Conservation (phyloP, 2,329 filamentous ascomycete genomes). For the Calonectria montana region DNA sequence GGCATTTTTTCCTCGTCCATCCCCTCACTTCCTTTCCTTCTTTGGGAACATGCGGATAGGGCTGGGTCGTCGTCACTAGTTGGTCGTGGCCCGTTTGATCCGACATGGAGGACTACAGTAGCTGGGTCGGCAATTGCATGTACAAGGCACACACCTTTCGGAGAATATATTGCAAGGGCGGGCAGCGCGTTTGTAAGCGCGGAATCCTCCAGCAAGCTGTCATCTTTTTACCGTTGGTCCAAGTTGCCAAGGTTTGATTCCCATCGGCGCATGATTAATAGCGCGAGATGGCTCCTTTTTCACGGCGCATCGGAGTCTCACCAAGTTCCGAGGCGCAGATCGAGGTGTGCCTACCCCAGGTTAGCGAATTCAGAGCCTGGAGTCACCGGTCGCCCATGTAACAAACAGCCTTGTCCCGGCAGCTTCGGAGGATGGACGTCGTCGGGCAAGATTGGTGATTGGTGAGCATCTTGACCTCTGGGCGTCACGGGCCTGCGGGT, state of each 20-base stretch:
- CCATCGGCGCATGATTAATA: neutral
- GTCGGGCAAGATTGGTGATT: neutral
- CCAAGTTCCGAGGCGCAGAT: neutral
- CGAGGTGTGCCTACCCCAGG: neutral
- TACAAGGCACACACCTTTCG: neutral
- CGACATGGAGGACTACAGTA: neutral
- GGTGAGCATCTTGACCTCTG: neutral
- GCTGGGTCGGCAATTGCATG: neutral
- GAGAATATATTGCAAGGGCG: neutral
- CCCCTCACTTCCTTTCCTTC: neutral
- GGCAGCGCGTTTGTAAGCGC: neutral
- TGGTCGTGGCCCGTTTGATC: neutral
- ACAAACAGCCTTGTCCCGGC: neutral
- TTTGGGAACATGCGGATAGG: neutral
- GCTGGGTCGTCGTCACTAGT: neutral
- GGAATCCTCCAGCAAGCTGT: neutral
- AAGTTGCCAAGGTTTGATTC: neutral
- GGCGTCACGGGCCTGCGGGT: neutral
- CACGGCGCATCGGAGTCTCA: neutral
- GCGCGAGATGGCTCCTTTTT: neutral
- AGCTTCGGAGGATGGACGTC: neutral
- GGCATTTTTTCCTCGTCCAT: neutral
- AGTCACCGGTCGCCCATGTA: neutral
- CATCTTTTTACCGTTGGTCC: neutral
- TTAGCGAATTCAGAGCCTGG: neutral